phyloP scores from a whole-genome alignment of 2,329 filamentous ascomycete species.

The Paracamarosporium sp. region DNA sequence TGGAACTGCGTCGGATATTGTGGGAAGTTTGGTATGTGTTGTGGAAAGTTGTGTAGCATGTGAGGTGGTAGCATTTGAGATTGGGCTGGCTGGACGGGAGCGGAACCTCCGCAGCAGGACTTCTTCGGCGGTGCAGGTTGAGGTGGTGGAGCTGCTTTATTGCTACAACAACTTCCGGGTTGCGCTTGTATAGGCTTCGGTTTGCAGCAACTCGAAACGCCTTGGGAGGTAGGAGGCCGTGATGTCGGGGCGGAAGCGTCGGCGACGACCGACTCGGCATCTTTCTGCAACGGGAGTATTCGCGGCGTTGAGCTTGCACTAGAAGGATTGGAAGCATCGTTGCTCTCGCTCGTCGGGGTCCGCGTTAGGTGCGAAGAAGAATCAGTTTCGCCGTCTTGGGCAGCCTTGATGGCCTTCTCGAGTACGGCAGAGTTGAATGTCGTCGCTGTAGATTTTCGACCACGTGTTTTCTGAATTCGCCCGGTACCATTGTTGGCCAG shows the following conservation, averaged over 20 bases:
- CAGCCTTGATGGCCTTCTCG: constrained; percentile 44
- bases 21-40: constrained; percentile 24
- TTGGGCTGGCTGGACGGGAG: constrained; percentile 9
- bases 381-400: constrained; percentile 38
- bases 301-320: constrained; percentile 48
- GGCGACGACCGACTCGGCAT: constrained; percentile 12
- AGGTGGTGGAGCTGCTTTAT: constrained; percentile 24
- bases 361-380: constrained; percentile 34
- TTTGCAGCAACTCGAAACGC: constrained; percentile 39
- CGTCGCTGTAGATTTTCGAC: constrained; percentile 31
- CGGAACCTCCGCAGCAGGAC: constrained; percentile 40
- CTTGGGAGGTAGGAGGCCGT: constrained; percentile 13
- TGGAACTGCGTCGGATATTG: constrained; percentile 30
- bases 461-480: constrained; percentile 41
- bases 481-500: constrained; percentile 29
- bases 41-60: constrained; percentile 9
- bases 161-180: constrained; percentile 37
- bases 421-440: constrained; percentile 33
- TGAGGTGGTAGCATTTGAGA: constrained; percentile 18
- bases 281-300: constrained; percentile 33
- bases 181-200: constrained; percentile 30
- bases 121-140: constrained; percentile 28
- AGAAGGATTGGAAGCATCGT: constrained; percentile 40
- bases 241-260: constrained; percentile 2
- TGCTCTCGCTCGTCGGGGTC: constrained; percentile 44